Base-by-base conservation (phyloP, 2,329 filamentous ascomycete genomes). In the Sclerotinia nivalis region DNA sequence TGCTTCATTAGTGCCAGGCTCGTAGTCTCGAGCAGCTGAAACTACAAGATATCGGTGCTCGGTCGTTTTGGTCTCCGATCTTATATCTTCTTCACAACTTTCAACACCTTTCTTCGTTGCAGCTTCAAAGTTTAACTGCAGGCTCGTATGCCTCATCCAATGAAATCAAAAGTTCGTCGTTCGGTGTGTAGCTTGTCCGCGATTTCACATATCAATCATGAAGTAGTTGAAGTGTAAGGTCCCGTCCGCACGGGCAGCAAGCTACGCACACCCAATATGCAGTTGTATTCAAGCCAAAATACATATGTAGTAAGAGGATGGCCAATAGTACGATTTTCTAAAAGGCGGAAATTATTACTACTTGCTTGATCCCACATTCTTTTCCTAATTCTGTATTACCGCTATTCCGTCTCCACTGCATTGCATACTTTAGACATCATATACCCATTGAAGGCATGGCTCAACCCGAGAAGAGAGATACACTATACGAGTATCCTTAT, bases 41-140 rank as follows among this genome's bases (percentile, higher is more conserved):
- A 64, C 60, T 50, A 64, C 34, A 45, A 18, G 40, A 50, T 37
- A 18, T 62, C 56, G 66, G 66, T 54, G 66, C 66, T 68, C 56
- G 56, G 66, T 62, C 47, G 6, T 25, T 54, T n/a, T n/a, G 31
- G 49, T 45, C 25, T 43, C 66, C 66, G 56, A 62, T 52, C 37
- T 52, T 49, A 13, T 50, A 20, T 31, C 43, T 61, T 61, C 31
- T 50, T 52, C 31, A 52, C 22, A 58, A 7, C 13, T 47, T 34
- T 59, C 49, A 55, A 40, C n/a, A 31, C 54, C 20, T 49, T 60
- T 50, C 56, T 18, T 49, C 43, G 18, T 45, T 12, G 13, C 40
- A 25, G 54, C 37, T 67, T 31, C 66, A 68, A 20, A 60, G 4
- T 28, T 37, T 22, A 22, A 22, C 15, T 49, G 22, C 13, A 49